Evolutionary conservation across 176 grass and related monocot genomes (phyloP), one percentile per base, ranked within the genome.

Genomic region (Luzula sylvatica): DNA sequence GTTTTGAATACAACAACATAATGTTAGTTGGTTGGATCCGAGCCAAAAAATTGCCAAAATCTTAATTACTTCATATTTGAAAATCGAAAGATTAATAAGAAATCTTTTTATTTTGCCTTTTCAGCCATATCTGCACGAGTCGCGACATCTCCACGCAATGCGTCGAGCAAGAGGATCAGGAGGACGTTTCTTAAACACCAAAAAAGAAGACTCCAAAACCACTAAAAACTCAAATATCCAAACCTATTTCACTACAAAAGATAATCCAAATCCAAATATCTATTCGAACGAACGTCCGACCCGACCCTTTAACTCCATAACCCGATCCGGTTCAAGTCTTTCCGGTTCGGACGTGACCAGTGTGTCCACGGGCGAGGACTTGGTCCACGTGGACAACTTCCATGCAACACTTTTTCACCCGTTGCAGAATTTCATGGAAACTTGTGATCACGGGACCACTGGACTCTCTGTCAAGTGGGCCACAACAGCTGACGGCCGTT

Each of bases 151-250:
- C 27, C 92, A 98, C 26, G 92, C 92, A 3, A 83, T 90, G 81
- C 86, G 86, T 23, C 81, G 92, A 5, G 81, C 55, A 3, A 61
- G 86, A 54, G 92, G 86, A 54, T 73, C 71, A 0, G 86, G 92
- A 9, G 92, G 92, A 15, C 92, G 92, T 19, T 98, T 98, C 61
- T 70, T 98, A n/a, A 98, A 90, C 81, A 87, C 65, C 0, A 90
- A 96, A 73, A 79, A 71, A n/a, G 65, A 80, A 42, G 75, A 26
- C 3, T 5, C 22, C 3, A 56, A 69, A 16, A 83, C 76, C 11
- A 49, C 11, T 26, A 22, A 64, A 7, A 50, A 64, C 22, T 63
- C 23, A 42, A 64, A 50, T 26, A 14, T 24, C 2, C 5, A 47
- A 16, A 49, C 42, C 26, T 47, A 49, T 22, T 38, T 64, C 23